Conservation (phyloP, 345 rosid species). For the Jatropha curcas region DNA sequence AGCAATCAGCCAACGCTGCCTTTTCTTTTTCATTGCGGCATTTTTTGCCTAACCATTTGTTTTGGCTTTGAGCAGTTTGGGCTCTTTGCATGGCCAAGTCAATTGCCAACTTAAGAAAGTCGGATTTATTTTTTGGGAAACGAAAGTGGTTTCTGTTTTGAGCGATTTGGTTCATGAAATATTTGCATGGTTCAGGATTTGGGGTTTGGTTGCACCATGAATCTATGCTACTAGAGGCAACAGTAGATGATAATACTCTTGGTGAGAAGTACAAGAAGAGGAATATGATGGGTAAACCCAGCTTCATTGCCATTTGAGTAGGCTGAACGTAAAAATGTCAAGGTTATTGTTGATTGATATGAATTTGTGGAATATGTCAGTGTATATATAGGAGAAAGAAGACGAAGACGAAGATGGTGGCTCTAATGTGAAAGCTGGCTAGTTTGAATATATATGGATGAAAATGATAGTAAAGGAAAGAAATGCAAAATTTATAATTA, state of each 20-base stretch:
- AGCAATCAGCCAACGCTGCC: constrained; percentile 84
- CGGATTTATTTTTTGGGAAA: constrained; percentile 41
- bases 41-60: constrained; percentile 50
- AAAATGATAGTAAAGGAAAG: not conserved
- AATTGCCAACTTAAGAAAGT: constrained; percentile 48
- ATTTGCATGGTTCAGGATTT: constrained; percentile 63
- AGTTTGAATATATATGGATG: not conserved
- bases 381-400: constrained; percentile 15
- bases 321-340: not conserved
- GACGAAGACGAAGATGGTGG: not conserved
- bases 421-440: not conserved
- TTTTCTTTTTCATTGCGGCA: constrained; percentile 58
- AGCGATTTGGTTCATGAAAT: constrained; percentile 37
- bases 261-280: constrained; percentile 24
- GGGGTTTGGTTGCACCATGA: constrained; percentile 80
- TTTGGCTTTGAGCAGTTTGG: constrained; percentile 43
- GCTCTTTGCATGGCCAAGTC: constrained; percentile 61
- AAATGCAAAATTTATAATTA: too few species aligned
- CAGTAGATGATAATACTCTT: constrained; percentile 24
- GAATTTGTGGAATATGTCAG: not conserved
- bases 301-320: constrained; percentile 24
- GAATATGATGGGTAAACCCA: not conserved
- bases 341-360: not conserved
- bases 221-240: constrained; percentile 32
- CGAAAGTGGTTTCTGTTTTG: constrained; percentile 20